Percentiles rank a stretch among this genome's conserved stretches.
Evolutionary conservation across 805 yeast species (phyloP).

Genomic region (Candida nitratophila): DNA sequence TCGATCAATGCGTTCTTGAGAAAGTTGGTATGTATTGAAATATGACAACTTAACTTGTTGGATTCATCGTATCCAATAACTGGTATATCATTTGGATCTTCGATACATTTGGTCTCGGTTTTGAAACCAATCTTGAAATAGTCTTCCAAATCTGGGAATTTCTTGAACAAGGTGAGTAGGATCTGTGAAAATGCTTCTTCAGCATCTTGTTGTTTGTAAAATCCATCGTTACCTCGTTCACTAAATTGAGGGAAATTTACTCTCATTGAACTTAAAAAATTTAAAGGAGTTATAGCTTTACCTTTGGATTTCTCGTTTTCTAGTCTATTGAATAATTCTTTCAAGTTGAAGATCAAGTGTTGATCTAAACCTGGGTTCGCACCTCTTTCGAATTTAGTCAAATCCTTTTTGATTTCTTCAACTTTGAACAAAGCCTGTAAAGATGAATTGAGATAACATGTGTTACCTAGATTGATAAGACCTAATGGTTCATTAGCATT

Average conservation of each 20-base stretch:
- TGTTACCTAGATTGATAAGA: constrained; percentile 63
- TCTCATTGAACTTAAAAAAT: constrained; percentile 61
- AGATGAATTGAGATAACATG: constrained; percentile 71
- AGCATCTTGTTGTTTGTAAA: constrained; percentile 93
- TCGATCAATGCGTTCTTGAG: constrained; percentile 75
- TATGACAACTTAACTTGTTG: constrained; percentile 81
- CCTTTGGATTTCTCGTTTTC: constrained; percentile 30
- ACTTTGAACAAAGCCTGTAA: constrained; percentile 48
- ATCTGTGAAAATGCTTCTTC: constrained; percentile 91
- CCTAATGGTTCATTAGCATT: constrained; percentile 52
- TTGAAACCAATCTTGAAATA: constrained; percentile 62
- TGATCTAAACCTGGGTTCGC: constrained; percentile 7
- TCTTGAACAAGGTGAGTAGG: constrained; percentile 41
- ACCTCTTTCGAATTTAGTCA: constrained; percentile 16
- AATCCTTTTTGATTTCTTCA: constrained; percentile 32
- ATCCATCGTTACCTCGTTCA: constrained; percentile 65
- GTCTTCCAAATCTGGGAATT: constrained; percentile 45
- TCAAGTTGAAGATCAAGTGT: constrained; percentile 27
- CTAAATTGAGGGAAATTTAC: constrained; percentile 80
- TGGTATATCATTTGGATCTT: constrained; percentile 38
- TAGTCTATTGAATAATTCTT: constrained; percentile 40
- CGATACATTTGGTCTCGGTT: constrained; percentile 55
- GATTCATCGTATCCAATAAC: constrained; percentile 47
- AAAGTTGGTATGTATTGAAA: constrained; percentile 77
- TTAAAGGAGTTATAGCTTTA: constrained; percentile 51